Evolutionary conservation across 208 protist species (phyloP), one percentile per base, ranked within the genome.

Genomic region (Trypanosomatidae sp.): DNA sequence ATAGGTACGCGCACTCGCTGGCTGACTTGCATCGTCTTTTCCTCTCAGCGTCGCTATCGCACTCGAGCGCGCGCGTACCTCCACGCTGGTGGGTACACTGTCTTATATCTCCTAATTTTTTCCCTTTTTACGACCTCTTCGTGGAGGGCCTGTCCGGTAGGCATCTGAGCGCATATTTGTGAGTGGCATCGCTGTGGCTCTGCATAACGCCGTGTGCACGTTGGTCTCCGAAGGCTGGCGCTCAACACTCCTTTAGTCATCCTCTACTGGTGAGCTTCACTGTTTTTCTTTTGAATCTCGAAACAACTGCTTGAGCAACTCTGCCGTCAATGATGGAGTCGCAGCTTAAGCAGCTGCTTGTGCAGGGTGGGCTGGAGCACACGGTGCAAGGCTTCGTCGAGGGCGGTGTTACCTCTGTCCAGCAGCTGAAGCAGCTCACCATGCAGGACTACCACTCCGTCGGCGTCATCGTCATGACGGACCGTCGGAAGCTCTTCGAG

Each of bases 361-460:
- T 90, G 60, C 77, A 93, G 70, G 85, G 81, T n/a, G 91, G 90
- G 44, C 85, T 97, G 19, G 84, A 82, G 41, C 88, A 97, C 84
- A 84, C 87, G 47, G 78, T 95, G 58, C 88, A 92, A 30, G 87
- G 88, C 41, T 95, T 97, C 65, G 77, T 97, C 3, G 85, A 94
- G 71, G 89, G 87, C 65, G 81, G 80, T 36, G 81, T 95, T 6
- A 91, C 83, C 25, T 93, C 80, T 3, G 81, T 96, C 13, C 78
- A 87, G 50, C 89, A 93, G 72, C 79, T 98, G 1, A 93, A 91
- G 74, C 84, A 90, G 80, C 89, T 98, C 55, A 96, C 89, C 12
- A 94, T 96, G 91, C 91, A 96, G 71, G 92, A 97, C 73, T 97
- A 97, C 74, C 84, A 94, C 69, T 92, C 89, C 39, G 86, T 98